Evolutionary conservation across 441 rosid species (phyloP).

Genomic region (Adansonia madagascariensis): DNA sequence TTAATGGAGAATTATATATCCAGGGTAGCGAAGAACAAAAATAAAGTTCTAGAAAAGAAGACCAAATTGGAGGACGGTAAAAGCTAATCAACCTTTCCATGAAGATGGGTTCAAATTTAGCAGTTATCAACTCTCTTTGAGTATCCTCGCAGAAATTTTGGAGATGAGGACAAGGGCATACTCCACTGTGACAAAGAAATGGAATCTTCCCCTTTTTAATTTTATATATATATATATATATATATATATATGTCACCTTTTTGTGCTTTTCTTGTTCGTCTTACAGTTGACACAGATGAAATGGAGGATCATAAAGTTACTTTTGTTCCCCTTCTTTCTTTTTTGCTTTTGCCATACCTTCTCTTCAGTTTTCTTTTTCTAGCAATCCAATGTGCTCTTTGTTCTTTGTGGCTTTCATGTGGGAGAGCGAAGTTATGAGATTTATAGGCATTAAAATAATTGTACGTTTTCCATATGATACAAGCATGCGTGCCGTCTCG

Average conservation of each 20-base stretch:
- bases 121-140: constrained; percentile 3
- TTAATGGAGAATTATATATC: background rate
- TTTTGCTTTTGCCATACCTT: constrained; percentile 10
- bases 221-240: background rate
- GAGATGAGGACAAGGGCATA: constrained; percentile 39
- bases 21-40: background rate
- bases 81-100: constrained; percentile 27
- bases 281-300: constrained; percentile 16
- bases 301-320: constrained; percentile 31
- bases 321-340: constrained; percentile 17
- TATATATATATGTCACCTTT: background rate
- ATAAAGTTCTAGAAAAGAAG: background rate
- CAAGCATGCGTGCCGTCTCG: constrained; percentile 27
- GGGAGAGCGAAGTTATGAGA: constrained; percentile 15
- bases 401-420: constrained; percentile 32
- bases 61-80: constrained; percentile 10
- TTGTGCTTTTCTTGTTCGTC: constrained; percentile 14
- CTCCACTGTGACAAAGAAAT: constrained; percentile 32
- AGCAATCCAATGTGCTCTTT: constrained; percentile 4
- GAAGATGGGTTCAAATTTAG: background rate
- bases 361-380: constrained; percentile 22
- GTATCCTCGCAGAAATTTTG: background rate
- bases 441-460: constrained; percentile 14
- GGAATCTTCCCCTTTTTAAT: constrained; percentile 34
- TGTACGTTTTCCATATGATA: background rate